Base-by-base conservation (phyloP, 2,329 filamentous ascomycete species). In the Botrytis medusae region DNA sequence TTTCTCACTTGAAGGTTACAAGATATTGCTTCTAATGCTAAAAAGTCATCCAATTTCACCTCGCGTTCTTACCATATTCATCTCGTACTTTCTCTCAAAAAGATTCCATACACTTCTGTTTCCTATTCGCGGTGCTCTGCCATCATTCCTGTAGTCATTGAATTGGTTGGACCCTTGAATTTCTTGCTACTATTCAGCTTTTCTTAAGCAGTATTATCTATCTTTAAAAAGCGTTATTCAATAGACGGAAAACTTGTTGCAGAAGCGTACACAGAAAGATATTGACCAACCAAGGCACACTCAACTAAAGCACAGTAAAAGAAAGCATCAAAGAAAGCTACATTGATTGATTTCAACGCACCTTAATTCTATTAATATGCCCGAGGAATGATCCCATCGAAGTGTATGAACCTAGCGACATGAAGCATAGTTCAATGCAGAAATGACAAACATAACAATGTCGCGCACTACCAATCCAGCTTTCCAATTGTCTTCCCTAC, bases 121-220 rank as follows among this genome's bases (percentile, higher is more conserved):
- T 12, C 4, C 14, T 32, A 18, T 18, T 57, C n/a, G 14, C 6
- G 0, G 14, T 29, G n/a, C n/a, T 32, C 1, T 29, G 51, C 7
- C 2, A 3, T 3, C 9, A 1, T 6, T 18, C n/a, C 14, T 9
- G n/a, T 18, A 5, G 51, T 12, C 0, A 18, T 16, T 32, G 6
- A 29, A 29, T 18, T 32, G 2, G 14, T 7, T 29, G 14, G 14
- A 57, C 3, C n/a, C n/a, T 57, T 2, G 16, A 3, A 8, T 29
- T 0, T 54, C 1, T 16, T 18, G 3, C n/a, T n/a, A 14, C n/a
- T 29, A 29, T 54, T 18, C 14, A 29, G 14, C n/a, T 29, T n/a
- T 2, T 29, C 1, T 18, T 16, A 3, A 29, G 14, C 8, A 18
- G 6, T 5, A 29, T 18, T 18, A 0, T 18, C 6, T 29, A 18